Evolutionary conservation across 257 asterid species (phyloP), one percentile per base, ranked within the genome.

Genomic region (Apocynum venetum): DNA sequence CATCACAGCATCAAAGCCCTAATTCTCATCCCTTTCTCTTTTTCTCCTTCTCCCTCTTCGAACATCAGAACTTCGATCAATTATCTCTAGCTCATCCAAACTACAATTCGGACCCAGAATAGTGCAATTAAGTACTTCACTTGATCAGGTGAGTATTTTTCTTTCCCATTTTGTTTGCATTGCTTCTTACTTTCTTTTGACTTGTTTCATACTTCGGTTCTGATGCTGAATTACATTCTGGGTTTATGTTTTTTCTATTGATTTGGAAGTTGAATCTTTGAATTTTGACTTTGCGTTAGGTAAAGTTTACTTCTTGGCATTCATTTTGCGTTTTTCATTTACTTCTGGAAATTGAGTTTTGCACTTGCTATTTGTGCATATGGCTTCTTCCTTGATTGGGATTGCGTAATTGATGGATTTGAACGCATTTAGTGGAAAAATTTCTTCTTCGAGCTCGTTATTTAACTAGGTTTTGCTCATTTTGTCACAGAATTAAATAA

Each of bases 401-500:
- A 44, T 64, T 31, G 8, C n/a, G 20, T 57, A 41, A 57, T 74
- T 78, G 66, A 48, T 46, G 13, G 11, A 56, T 59, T 48, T 60
- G 31, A 63, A 20, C 65, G 52, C 14, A 43, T 35, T 64, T 67
- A 67, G 44, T 35, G 57, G 66, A 6, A 31, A 0, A 19, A 55
- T 15, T 53, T 66, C 13, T 3, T 17, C 46, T 78, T 71, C 81
- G 78, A 63, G 81, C 65, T 78, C 76, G 68, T 81, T 82, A 77
- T 80, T 67, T 75, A 48, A 64, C n/a, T 79, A 80, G 75, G 71
- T 76, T 78, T 78, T 84, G 36, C 79, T 80, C 46, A 2, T 80
- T 82, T 78, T 82, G 51, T 76, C 83, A 76, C 90, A 81, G 87
- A 82, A 71, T 80, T 77, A 65, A 2, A 52, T 81, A 48, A 46